phyloP scores from a whole-genome alignment of 768 basidiomycete species.

The Pleurotus platypus region DNA sequence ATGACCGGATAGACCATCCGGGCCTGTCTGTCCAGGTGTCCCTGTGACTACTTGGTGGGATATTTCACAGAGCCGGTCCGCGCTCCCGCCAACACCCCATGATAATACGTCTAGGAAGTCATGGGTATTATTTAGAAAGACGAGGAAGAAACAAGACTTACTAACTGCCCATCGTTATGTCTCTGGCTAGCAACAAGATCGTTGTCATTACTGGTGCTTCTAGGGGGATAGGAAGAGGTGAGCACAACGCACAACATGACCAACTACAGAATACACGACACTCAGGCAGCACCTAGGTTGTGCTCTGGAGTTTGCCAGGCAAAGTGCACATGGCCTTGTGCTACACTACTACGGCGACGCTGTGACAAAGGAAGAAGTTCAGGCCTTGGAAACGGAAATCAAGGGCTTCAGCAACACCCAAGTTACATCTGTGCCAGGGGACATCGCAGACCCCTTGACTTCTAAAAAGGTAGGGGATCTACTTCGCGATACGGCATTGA shows the following conservation, averaged over 20 bases:
- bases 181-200: conserved; percentile 49
- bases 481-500: neutral
- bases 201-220: conserved; percentile 75
- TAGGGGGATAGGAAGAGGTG: conserved; percentile 63
- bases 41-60: neutral
- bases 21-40: neutral
- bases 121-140: neutral
- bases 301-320: conserved; percentile 59
- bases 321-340: conserved; percentile 61
- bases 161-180: conserved; percentile 20
- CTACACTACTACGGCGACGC: conserved; percentile 67
- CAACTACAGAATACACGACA: neutral
- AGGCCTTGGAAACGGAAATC: conserved; percentile 42
- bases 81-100: neutral
- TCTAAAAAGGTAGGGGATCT: conserved; percentile 42
- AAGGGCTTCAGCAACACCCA: conserved; percentile 29
- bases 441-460: conserved; percentile 58
- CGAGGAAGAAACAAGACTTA: neutral
- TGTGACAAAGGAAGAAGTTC: conserved; percentile 47
- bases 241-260: neutral
- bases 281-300: conserved; percentile 15
- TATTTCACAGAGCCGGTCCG: conserved; percentile 1
- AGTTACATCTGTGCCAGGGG: conserved; percentile 54
- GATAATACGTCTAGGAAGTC: neutral
- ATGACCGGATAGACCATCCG: neutral